phyloP scores from a whole-genome alignment of 169 alveolate genomes.

The Babesia ovis region DNA sequence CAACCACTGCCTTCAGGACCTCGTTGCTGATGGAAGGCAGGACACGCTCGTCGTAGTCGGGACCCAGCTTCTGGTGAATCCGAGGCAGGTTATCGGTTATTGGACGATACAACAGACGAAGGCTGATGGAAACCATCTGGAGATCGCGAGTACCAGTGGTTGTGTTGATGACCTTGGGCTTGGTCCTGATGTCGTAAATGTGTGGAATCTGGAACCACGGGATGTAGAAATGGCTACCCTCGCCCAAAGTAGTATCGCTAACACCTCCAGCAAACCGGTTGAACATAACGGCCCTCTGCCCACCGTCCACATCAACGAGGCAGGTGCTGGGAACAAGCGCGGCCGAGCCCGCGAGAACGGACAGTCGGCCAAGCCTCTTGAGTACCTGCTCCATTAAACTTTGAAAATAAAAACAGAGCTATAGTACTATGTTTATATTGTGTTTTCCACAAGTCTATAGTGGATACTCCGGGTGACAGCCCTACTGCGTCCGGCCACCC shows the following conservation, averaged over 20 bases:
- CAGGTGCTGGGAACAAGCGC: conserved; percentile 82
- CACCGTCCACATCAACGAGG: conserved; percentile 92
- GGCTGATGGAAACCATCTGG: conserved; percentile 91
- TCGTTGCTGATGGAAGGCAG: conserved; percentile 97
- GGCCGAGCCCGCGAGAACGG: conserved; percentile 79
- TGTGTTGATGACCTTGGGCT: conserved; percentile 90
- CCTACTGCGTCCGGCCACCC: neutral
- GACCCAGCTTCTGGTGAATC: conserved; percentile 92
- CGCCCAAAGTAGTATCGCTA: conserved; percentile 84
- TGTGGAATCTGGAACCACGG: conserved; percentile 92
- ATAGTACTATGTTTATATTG: no score
- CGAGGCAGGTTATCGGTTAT: conserved; percentile 85
- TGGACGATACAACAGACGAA: conserved; percentile 93
- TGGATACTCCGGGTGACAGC: no score
- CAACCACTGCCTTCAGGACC: conserved; percentile 95
- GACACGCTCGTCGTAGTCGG: conserved; percentile 96
- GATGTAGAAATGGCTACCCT: conserved; percentile 90
- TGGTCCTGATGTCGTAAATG: conserved; percentile 87
- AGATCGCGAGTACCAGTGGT: conserved; percentile 92
- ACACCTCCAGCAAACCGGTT: conserved; percentile 92
- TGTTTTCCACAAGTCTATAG: no score
- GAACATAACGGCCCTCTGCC: conserved; percentile 93
- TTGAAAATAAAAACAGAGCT: neutral
- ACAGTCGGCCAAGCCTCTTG: conserved; percentile 73
- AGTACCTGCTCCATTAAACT: conserved; percentile 71